Evolutionary conservation across 192 early-diverging fungal species (phyloP), one percentile per base, ranked within the genome.

Genomic region (Backusella westeae): DNA sequence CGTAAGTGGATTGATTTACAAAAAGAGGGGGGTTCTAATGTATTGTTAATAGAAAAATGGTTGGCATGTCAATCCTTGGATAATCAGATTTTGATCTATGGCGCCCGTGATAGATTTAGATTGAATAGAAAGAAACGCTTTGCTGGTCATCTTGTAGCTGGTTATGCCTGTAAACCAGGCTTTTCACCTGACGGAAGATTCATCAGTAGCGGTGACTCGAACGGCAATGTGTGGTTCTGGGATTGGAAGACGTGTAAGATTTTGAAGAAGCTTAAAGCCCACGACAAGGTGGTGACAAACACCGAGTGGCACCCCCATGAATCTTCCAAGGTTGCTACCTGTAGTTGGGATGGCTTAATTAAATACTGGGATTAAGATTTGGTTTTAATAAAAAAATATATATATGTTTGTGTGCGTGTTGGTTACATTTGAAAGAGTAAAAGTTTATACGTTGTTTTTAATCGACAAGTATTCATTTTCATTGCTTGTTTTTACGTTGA

Each of bases 281-380:
- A 99, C 80, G 91, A 95, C 73, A 89, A 91, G 73, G 97, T 98
- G 6, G 89, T 97, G 19, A 97, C 97, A 72, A 89, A 90, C 53
- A 91, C 89, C 26, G 93, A 92, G n/a, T 99, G 98, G 98, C 94
- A 98, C 82, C 98, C 98, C 35, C 94, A 96, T 77, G 97, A 98
- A 76, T 88, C 93, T 0, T 94, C 92, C 0, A 92, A 96, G 63
- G 91, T 99, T 4, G 96, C 93, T 1, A 98, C 98, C 12, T 96
- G 95, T 79, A 91, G 90, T 23, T 98, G 96, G 96, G 98, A 99
- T 78, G 96, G 95, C 15, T 91, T 88, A 8, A 96, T 99, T 83
- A 98, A 98, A 86, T 92, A 91, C 34, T 94, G 93, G 93, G 91
- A 89, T 46, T 91, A 84, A 74, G 66, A 66, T 5, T 34, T 38